A percentile compares a stretch with the other conserved stretches of the same genome.
Conservation (phyloP, 2,329 filamentous ascomycete genomes). For the Alternaria sp. region DNA sequence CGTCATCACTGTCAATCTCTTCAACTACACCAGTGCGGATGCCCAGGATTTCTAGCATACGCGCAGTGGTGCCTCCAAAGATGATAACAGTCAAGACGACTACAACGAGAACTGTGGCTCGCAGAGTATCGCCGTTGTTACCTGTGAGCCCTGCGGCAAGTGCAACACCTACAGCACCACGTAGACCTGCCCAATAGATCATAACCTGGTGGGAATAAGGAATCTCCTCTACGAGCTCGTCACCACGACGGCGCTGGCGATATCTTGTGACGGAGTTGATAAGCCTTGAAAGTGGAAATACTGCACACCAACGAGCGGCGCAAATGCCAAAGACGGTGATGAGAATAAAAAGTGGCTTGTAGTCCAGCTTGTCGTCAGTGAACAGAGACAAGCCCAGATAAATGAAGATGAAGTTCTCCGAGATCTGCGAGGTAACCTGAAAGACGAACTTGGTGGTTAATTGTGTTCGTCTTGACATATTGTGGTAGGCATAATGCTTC, state of each 20-base stretch:
- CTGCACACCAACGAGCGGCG: constrained; percentile 88
- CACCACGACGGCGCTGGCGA: constrained; percentile 76
- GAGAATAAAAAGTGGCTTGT: constrained; percentile 94
- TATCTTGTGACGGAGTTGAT: constrained; percentile 96
- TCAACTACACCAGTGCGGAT: constrained; percentile 96
- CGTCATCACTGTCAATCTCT: constrained; percentile 96
- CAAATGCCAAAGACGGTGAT: constrained; percentile 92
- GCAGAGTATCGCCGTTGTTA: constrained; percentile 80
- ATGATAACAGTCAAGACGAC: constrained; percentile 98
- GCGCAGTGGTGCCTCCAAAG: constrained; percentile 94
- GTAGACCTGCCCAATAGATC: constrained; percentile 98
- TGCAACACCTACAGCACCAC: constrained; percentile 94
- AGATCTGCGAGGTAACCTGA: constrained; percentile 90
- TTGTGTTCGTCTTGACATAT: constrained; percentile 98
- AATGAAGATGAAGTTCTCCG: constrained; percentile 99
- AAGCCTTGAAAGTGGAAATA: constrained; percentile 86
- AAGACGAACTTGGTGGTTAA: constrained; percentile 98
- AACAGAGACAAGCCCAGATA: constrained; percentile 95
- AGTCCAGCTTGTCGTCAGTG: constrained; percentile 85
- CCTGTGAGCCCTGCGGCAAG: constrained; percentile 88
- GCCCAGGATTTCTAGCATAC: constrained; percentile 97
- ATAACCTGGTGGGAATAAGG: constrained; percentile 98
- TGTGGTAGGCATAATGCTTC: constrained; percentile 99
- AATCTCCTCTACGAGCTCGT: constrained; percentile 77
- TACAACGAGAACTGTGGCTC: constrained; percentile 95